Conservation (phyloP, 306 rosid species). For the Prosopis cineraria region DNA sequence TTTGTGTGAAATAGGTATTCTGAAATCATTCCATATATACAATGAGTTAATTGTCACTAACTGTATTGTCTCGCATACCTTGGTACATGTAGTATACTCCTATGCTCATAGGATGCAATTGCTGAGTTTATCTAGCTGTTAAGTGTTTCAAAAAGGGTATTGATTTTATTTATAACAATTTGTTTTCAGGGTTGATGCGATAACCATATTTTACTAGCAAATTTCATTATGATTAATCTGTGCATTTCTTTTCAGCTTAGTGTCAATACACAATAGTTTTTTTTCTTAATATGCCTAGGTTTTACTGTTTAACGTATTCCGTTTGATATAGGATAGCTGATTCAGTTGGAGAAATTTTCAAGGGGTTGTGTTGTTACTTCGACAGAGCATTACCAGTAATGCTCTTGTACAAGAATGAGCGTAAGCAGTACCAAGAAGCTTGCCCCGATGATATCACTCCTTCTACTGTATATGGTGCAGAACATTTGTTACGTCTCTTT, state of each 20-base stretch:
- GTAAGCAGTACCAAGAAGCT: slow-evolving; percentile 68
- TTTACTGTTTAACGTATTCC: slow-evolving; percentile 12
- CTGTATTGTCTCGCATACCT: not conserved
- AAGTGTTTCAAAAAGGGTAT: not conserved
- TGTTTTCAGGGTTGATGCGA: slow-evolving; percentile 10
- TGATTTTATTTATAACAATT: not conserved
- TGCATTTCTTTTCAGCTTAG: not conserved
- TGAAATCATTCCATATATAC: not conserved
- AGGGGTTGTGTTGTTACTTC: slow-evolving; percentile 74
- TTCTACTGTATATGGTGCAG: slow-evolving; percentile 84
- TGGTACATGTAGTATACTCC: slow-evolving; percentile 10
- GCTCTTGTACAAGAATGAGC: slow-evolving; percentile 83
- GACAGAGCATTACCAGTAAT: slow-evolving; percentile 80
- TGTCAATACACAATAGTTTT: slow-evolving; percentile 22
- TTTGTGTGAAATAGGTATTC: not conserved
- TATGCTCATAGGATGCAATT: not conserved
- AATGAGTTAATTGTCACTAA: not conserved
- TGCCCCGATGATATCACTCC: slow-evolving; percentile 54
- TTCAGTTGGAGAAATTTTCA: slow-evolving; percentile 65
- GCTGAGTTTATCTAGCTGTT: not conserved
- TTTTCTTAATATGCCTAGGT: not conserved
- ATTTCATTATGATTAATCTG: slow-evolving; percentile 21
- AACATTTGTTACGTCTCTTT: slow-evolving; percentile 87
- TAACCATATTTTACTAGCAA: slow-evolving; percentile 1
- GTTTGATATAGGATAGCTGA: slow-evolving; percentile 55